Evolutionary conservation across 1,284 basidiomycete genomes (phyloP).

Genomic region (Cryptococcus hybrid): DNA sequence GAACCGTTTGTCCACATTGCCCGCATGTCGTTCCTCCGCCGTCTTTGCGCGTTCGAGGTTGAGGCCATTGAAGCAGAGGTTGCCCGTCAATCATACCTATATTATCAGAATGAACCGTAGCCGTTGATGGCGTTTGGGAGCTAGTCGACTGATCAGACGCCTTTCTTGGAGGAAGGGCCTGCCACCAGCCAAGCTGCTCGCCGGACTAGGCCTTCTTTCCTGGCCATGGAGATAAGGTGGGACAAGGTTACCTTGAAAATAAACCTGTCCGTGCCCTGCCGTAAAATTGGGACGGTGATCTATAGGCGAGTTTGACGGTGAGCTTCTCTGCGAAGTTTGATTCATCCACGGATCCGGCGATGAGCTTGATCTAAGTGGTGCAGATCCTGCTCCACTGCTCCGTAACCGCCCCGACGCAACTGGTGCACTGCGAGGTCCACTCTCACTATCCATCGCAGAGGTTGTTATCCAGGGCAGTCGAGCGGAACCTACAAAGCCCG

Average conservation of each 20-base stretch:
- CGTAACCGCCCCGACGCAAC: constrained; percentile 6
- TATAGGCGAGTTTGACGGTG: constrained; percentile 28
- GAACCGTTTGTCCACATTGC: constrained; percentile 46
- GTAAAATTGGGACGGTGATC: constrained; percentile 21
- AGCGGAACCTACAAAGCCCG: constrained; percentile 6
- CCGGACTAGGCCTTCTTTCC: constrained; percentile 1
- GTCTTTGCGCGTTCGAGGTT: constrained; percentile 18
- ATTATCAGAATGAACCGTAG: background rate
- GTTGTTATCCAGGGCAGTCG: constrained; percentile 26
- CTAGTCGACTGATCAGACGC: constrained; percentile 3
- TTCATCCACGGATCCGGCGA: constrained; percentile 33
- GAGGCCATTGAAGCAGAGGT: constrained; percentile 14
- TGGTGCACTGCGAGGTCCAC: constrained; percentile 30
- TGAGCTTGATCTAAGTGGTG: constrained; percentile 35
- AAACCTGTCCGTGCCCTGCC: background rate
- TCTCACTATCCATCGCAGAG: constrained; percentile 12
- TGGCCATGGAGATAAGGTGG: background rate
- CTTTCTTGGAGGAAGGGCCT: background rate
- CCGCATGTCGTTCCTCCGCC: constrained; percentile 37
- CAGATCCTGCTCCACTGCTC: constrained; percentile 8
- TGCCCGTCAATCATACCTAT: constrained; percentile 1
- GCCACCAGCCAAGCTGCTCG: constrained; percentile 1
- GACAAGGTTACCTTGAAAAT: background rate
- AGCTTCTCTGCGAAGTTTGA: constrained; percentile 13
- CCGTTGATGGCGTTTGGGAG: background rate